A percentile compares a stretch with the other conserved stretches of the same genome.
phyloP scores from a whole-genome alignment of 2,329 filamentous ascomycete genomes.

The Chaetomium strumarium region DNA sequence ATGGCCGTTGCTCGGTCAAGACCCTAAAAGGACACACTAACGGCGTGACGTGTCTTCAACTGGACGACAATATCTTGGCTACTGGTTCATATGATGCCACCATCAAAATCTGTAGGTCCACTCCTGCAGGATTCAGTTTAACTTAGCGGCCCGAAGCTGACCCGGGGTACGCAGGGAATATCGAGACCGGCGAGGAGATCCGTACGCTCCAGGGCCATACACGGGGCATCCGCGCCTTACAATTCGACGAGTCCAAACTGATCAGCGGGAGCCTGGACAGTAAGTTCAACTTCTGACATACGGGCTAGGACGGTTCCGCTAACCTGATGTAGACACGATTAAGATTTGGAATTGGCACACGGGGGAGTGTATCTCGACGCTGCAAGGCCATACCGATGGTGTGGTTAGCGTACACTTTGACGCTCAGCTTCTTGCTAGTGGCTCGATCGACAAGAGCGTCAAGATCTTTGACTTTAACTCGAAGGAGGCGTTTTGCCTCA shows the following conservation, averaged over 20 bases:
- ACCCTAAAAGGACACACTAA: slow-evolving; percentile 82
- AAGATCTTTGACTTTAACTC: slow-evolving; percentile 90
- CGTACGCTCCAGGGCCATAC: slow-evolving; percentile 81
- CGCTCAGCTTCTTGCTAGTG: slow-evolving; percentile 75
- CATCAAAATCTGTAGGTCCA: slow-evolving; percentile 70
- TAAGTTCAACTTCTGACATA: slow-evolving; percentile 5
- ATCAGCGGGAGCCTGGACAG: slow-evolving; percentile 69
- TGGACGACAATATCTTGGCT: slow-evolving; percentile 85
- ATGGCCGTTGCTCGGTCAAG: slow-evolving; percentile 79
- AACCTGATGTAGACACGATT: slow-evolving; percentile 61
- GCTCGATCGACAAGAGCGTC: slow-evolving; percentile 82
- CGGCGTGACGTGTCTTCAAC: slow-evolving; percentile 62
- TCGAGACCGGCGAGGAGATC: slow-evolving; percentile 78
- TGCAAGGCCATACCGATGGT: slow-evolving; percentile 71
- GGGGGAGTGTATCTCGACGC: slow-evolving; percentile 76
- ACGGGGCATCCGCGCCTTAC: slow-evolving; percentile 76
- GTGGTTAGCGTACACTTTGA: slow-evolving; percentile 88
- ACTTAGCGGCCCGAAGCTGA: not conserved
- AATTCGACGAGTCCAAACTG: slow-evolving; percentile 88
- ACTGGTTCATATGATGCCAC: slow-evolving; percentile 94
- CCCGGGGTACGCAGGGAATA: slow-evolving; percentile 47
- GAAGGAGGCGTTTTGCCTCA: slow-evolving; percentile 71
- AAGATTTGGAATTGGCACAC: slow-evolving; percentile 97
- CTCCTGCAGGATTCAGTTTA: not conserved
- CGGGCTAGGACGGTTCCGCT: slow-evolving; percentile 5